Conservation (phyloP, 306 rosid genomes). For the Senna siamea region DNA sequence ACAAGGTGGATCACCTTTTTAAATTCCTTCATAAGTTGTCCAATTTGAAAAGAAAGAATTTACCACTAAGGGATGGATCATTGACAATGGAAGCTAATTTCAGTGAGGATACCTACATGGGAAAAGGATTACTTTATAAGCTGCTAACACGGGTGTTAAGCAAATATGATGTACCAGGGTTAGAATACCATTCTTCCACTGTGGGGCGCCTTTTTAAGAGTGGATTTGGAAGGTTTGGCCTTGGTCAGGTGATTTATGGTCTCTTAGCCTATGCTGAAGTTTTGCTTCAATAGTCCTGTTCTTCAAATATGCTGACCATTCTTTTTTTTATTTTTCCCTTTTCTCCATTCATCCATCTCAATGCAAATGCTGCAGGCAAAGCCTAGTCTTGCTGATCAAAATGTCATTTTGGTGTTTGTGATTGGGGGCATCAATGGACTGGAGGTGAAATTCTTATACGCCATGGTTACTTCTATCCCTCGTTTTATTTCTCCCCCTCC, state of each 20-base stretch:
- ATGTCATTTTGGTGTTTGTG: slow-evolving; percentile 81
- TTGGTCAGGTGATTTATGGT: slow-evolving; percentile 79
- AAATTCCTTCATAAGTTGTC: slow-evolving; percentile 87
- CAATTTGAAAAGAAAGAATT: slow-evolving; percentile 57
- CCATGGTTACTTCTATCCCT: background rate
- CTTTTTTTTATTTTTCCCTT: background rate
- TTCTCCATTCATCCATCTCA: slow-evolving; percentile 4
- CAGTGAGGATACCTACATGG: slow-evolving; percentile 60
- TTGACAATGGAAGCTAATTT: slow-evolving; percentile 56
- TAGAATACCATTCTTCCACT: slow-evolving; percentile 93
- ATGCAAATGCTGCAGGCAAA: slow-evolving; percentile 70
- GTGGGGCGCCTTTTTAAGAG: slow-evolving; percentile 88
- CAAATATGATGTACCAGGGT: slow-evolving; percentile 71
- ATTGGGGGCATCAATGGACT: slow-evolving; percentile 87
- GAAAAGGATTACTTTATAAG: slow-evolving; percentile 76
- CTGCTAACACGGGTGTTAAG: slow-evolving; percentile 68
- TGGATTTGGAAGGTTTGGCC: slow-evolving; percentile 97
- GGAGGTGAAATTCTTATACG: slow-evolving; percentile 63
- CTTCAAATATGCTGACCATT: slow-evolving; percentile 38
- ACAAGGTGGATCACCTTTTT: slow-evolving; percentile 83
- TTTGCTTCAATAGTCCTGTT: slow-evolving; percentile 36
- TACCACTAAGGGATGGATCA: slow-evolving; percentile 66
- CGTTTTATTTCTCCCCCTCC: background rate
- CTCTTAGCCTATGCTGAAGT: slow-evolving; percentile 18
- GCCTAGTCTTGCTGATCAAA: slow-evolving; percentile 93